Conservation (phyloP, 768 basidiomycete genomes). For the Lactarius akahatsu region DNA sequence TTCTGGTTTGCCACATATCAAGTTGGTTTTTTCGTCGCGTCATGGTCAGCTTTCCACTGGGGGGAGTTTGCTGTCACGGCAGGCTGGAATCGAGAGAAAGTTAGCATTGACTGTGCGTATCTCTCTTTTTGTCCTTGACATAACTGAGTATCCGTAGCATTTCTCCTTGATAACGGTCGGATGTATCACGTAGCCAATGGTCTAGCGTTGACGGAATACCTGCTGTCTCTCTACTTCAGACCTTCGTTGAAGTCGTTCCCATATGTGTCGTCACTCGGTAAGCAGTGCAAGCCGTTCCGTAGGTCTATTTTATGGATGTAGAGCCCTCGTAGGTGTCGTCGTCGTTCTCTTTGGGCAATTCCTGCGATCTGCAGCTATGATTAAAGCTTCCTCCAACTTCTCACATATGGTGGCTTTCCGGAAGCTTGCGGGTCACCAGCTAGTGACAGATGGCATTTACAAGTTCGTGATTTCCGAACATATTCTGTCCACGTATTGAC, state of each 20-base stretch:
- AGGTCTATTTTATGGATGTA: neutral
- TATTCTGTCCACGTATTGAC: conserved; percentile 10
- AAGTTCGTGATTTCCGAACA: conserved; percentile 50
- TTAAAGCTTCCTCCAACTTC: conserved; percentile 91
- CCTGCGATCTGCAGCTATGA: conserved; percentile 91
- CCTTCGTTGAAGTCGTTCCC: conserved; percentile 60
- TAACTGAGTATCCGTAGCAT: conserved; percentile 55
- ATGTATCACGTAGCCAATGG: conserved; percentile 85
- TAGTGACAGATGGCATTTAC: conserved; percentile 91
- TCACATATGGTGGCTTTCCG: conserved; percentile 81
- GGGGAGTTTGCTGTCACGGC: conserved; percentile 94
- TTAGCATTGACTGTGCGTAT: conserved; percentile 86
- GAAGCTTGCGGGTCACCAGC: conserved; percentile 68
- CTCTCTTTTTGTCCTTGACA: neutral
- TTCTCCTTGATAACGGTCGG: conserved; percentile 85
- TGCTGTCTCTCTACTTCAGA: conserved; percentile 64
- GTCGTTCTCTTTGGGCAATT: conserved; percentile 70
- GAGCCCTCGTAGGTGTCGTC: conserved; percentile 51
- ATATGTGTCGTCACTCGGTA: conserved; percentile 62
- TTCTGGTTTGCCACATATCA: conserved; percentile 70
- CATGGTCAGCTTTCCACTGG: conserved; percentile 90
- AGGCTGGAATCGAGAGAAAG: conserved; percentile 91
- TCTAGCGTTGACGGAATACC: conserved; percentile 76
- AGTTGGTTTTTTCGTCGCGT: conserved; percentile 78
- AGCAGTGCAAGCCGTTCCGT: conserved; percentile 28